Percentiles rank a stretch among this genome's conserved stretches.
Evolutionary conservation across 1,139 yeast genomes (phyloP).

Genomic region (Debaryomyces udenii): DNA sequence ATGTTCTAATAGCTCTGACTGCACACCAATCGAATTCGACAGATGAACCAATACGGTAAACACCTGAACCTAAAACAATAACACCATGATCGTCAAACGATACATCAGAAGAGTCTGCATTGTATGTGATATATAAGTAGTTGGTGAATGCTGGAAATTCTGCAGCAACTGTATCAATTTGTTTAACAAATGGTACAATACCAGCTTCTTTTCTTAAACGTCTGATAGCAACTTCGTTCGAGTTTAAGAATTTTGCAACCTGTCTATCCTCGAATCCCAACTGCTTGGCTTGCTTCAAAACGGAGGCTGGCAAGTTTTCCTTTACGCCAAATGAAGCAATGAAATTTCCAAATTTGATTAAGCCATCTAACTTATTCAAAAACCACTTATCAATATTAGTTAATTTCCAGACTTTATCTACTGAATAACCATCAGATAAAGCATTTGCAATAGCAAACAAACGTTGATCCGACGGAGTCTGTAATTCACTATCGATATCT

Average conservation of each 20-base stretch:
- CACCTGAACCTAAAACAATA: conserved; percentile 93
- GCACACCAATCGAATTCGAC: conserved; percentile 98
- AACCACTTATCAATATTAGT: conserved; percentile 98
- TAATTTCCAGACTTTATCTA: conserved; percentile 88
- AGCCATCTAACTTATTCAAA: conserved; percentile 77
- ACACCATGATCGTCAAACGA: conserved; percentile 83
- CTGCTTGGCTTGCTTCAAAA: conserved; percentile 89
- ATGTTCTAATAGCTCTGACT: conserved; percentile 90
- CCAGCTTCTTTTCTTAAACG: conserved; percentile 88
- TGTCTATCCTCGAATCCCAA: conserved; percentile 97
- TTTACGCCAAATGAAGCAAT: conserved; percentile 61
- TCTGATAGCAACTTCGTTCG: conserved; percentile 93
- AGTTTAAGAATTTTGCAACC: conserved; percentile 84
- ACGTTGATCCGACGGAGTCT: conserved; percentile 96
- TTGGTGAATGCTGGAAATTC: conserved; percentile 98
- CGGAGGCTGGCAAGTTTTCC: conserved; percentile 60
- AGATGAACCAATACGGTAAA: conserved; percentile 91
- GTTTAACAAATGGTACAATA: conserved; percentile 90
- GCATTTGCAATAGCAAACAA: conserved; percentile 97
- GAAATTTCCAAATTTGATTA: conserved; percentile 69
- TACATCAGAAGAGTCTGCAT: conserved; percentile 88
- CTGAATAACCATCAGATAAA: conserved; percentile 78
- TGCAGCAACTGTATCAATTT: conserved; percentile 98
- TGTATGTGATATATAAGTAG: conserved; percentile 92
- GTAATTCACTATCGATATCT: conserved; percentile 87